phyloP scores from a whole-genome alignment of 73 alveolate species.

The Paramecium primaurelia region DNA sequence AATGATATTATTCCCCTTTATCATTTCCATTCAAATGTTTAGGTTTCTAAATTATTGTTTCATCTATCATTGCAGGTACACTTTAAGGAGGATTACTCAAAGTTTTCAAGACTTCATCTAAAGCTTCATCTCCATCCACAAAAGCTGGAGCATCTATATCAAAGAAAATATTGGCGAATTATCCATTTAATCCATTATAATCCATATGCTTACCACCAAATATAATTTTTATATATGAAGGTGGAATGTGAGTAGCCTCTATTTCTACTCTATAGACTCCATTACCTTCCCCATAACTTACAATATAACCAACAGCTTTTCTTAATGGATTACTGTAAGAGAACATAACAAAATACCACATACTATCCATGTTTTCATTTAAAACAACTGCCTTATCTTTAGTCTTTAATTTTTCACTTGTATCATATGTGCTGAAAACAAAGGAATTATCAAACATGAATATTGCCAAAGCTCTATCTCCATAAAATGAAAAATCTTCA shows the following conservation, averaged over 20 bases:
- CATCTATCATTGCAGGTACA: neutral
- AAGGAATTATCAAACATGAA: neutral
- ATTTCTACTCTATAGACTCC: neutral
- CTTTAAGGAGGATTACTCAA: neutral
- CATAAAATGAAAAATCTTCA: slow-evolving; percentile 38
- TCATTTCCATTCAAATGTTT: neutral
- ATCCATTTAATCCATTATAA: slow-evolving; percentile 15
- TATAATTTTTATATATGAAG: neutral
- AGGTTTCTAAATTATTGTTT: neutral
- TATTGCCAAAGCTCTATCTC: slow-evolving; percentile 42
- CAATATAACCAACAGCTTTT: slow-evolving; percentile 19
- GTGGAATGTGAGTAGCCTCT: slow-evolving; percentile 13
- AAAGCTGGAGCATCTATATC: slow-evolving; percentile 46
- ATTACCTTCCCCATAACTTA: slow-evolving; percentile 42
- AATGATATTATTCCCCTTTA: neutral
- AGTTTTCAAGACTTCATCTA: neutral
- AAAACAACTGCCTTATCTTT: neutral
- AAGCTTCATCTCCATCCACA: neutral
- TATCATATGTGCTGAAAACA: slow-evolving; percentile 30
- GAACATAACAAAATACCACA: slow-evolving; percentile 43
- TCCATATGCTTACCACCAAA: slow-evolving; percentile 17
- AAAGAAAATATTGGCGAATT: slow-evolving; percentile 31
- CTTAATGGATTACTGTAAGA: neutral
- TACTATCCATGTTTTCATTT: slow-evolving; percentile 6
- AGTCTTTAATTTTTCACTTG: neutral